Conservation (phyloP, 345 rosid genomes). For the Triadica sebifera region DNA sequence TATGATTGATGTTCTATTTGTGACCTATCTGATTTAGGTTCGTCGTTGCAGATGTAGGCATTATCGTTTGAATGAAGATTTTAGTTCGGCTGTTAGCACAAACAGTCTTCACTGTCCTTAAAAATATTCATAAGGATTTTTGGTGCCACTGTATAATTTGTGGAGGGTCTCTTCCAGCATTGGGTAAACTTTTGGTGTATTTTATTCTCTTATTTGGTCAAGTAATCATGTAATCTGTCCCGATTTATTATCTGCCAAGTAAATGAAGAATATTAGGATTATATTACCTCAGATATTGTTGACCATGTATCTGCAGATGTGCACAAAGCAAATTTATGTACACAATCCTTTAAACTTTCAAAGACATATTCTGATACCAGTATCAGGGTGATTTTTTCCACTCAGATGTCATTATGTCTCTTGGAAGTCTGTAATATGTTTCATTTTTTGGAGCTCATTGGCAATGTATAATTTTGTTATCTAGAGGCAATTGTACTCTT, state of each 20-base stretch:
- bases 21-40: neutral
- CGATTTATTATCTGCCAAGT: neutral
- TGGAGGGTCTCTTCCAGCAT: neutral
- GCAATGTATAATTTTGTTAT: neutral
- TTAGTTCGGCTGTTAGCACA: neutral
- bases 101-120: neutral
- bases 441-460: neutral
- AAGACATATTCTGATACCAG: neutral
- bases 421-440: neutral
- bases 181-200: neutral
- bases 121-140: neutral
- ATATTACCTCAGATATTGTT: neutral
- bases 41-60: neutral
- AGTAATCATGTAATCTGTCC: neutral
- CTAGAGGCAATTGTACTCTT: neutral
- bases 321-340: neutral
- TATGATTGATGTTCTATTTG: neutral
- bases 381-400: neutral
- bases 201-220: neutral
- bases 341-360: neutral
- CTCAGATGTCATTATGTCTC: neutral
- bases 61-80: neutral
- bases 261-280: neutral
- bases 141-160: neutral
- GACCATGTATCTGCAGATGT: neutral